Percentiles rank a stretch among this genome's conserved stretches.
Conservation (phyloP, 2,329 filamentous ascomycete species). For the Zalaria sp. region DNA sequence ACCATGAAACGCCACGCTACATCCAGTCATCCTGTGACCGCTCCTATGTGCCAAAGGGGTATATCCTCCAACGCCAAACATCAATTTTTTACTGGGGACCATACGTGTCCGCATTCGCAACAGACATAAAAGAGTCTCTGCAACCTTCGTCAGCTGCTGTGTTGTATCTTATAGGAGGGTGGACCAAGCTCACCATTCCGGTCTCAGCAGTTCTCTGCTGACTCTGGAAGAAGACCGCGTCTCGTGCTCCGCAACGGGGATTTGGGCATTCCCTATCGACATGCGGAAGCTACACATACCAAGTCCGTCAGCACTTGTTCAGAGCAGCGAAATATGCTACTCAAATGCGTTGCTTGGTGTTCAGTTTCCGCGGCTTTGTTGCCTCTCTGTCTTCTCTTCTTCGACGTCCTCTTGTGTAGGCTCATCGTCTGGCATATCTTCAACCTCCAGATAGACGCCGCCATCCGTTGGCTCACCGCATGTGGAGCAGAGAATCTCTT, state of each 20-base stretch:
- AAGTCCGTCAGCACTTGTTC: slow-evolving; percentile 18
- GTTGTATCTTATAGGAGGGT: too few species aligned
- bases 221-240: slow-evolving; percentile 97
- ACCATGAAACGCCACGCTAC: too few species aligned
- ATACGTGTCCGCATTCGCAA: slow-evolving; percentile 50
- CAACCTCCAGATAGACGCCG: slow-evolving; percentile 30
- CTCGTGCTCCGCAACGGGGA: slow-evolving; percentile 56
- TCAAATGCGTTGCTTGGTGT: slow-evolving; percentile 9
- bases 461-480: slow-evolving; percentile 33
- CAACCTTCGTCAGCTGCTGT: too few species aligned
- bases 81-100: neutral
- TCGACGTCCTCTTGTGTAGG: slow-evolving; percentile 10
- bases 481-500: slow-evolving; percentile 38
- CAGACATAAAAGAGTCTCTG: slow-evolving; percentile 55
- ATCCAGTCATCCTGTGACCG: too few species aligned
- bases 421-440: slow-evolving; percentile 20
- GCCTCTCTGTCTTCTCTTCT: slow-evolving; percentile 10
- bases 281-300: slow-evolving; percentile 59
- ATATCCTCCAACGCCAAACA: too few species aligned
- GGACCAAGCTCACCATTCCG: slow-evolving; percentile 65
- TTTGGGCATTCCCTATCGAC: slow-evolving; percentile 73
- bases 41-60: too few species aligned
- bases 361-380: slow-evolving; percentile 13
- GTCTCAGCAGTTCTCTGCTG: slow-evolving; percentile 95
- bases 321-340: neutral